A percentile compares a stretch with the other conserved stretches of the same genome.
Evolutionary conservation across 176 grass and related monocot species (phyloP).

Genomic region (Rhynchospora breviuscula): DNA sequence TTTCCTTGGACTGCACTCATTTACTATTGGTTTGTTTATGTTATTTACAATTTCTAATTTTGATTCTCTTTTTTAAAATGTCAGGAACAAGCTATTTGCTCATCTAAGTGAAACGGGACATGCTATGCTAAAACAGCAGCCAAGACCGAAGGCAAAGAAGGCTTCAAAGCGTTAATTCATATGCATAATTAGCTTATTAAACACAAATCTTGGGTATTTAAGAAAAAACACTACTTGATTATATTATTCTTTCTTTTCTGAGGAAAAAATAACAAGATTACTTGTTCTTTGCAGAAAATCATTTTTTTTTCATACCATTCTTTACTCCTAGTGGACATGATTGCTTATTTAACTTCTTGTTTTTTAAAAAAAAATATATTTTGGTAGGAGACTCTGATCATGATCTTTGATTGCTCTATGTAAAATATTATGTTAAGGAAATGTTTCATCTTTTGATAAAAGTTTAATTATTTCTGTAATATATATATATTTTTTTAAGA

Average conservation of each 20-base stretch:
- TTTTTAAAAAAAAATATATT: not conserved
- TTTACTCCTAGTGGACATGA: not conserved
- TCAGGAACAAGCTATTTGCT: slow-evolving; percentile 82
- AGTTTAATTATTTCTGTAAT: not conserved
- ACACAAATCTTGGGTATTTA: slow-evolving; percentile 3
- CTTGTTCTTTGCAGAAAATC: slow-evolving; percentile 22
- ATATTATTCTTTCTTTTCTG: slow-evolving; percentile 8
- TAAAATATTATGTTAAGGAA: not conserved
- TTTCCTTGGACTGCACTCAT: not conserved
- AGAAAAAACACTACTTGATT: not conserved
- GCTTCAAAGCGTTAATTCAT: slow-evolving; percentile 30
- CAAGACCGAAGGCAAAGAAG: not conserved
- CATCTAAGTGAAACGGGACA: slow-evolving; percentile 86
- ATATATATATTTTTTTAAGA: not conserved
- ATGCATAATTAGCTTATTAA: not conserved
- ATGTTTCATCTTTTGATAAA: not conserved
- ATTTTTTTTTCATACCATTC: not conserved
- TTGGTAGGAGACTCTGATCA: not conserved
- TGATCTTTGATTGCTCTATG: not conserved
- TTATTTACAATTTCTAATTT: not conserved
- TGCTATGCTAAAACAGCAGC: slow-evolving; percentile 39
- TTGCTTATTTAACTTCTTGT: not conserved
- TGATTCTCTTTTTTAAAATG: slow-evolving; percentile 3
- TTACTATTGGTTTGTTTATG: not conserved
- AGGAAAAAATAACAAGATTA: not conserved